A percentile compares a stretch with the other conserved stretches of the same genome.
Evolutionary conservation across 129 eudicot species (phyloP).

Genomic region (Smallanthus sonchifolius): DNA sequence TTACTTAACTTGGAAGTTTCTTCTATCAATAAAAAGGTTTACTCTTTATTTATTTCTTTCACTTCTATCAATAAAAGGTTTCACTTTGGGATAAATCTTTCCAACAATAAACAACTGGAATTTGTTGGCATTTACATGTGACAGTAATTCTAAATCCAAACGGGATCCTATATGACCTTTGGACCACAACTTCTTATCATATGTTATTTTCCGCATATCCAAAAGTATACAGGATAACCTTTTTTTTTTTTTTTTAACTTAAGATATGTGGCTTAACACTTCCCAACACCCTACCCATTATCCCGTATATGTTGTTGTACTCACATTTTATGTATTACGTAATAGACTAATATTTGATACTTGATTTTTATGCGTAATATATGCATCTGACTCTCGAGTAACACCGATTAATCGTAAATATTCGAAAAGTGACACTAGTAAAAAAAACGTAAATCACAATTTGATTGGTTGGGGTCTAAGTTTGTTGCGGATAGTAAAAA

Average conservation of each 20-base stretch:
- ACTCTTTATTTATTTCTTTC: not conserved
- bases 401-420: not conserved
- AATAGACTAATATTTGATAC: not conserved
- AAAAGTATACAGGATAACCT: constrained; percentile 25
- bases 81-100: not conserved
- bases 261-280: constrained; percentile 27
- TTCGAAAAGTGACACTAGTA: no score
- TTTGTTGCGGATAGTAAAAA: not conserved
- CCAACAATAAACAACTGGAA: constrained; percentile 18
- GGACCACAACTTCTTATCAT: constrained; percentile 23
- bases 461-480: constrained; percentile 13
- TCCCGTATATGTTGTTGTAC: not conserved
- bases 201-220: constrained; percentile 27
- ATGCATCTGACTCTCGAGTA: not conserved
- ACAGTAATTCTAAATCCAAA: not conserved
- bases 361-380: not conserved
- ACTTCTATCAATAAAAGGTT: not conserved
- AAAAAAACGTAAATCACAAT: not conserved
- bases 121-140: constrained; percentile 11
- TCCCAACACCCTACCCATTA: not conserved
- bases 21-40: not conserved
- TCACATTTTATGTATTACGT: not conserved
- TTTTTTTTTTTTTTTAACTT: no score
- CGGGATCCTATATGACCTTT: not conserved
- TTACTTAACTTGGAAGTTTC: no score